A percentile compares a stretch with the other conserved stretches of the same genome.
phyloP scores from a whole-genome alignment of 2,329 filamentous ascomycete species.

The Nemania serpens region DNA sequence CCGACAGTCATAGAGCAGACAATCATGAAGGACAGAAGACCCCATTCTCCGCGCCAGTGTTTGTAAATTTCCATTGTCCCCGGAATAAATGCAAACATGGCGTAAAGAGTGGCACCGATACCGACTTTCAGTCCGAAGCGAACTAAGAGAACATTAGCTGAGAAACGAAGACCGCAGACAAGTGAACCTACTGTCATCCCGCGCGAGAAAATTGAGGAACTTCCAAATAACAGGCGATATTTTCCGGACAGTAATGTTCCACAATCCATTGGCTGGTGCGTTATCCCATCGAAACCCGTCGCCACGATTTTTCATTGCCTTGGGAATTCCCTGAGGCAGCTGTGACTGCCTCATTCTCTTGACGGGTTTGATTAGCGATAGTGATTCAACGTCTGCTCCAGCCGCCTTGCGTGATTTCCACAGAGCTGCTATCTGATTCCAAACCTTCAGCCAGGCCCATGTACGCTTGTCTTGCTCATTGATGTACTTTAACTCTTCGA shows the following conservation, averaged over 20 bases:
- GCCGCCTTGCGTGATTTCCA: constrained; percentile 32
- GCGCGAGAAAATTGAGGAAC: constrained; percentile 53
- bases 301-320: constrained; percentile 55
- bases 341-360: constrained; percentile 58
- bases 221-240: constrained; percentile 53
- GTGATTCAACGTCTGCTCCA: constrained; percentile 50
- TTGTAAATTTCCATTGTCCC: constrained; percentile 78
- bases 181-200: constrained; percentile 56
- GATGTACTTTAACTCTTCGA: constrained; percentile 81
- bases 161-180: neutral
- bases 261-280: constrained; percentile 45
- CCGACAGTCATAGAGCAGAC: constrained; percentile 98
- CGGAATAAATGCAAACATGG: constrained; percentile 83
- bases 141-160: constrained; percentile 44
- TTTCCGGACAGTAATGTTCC: constrained; percentile 49
- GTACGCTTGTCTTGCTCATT: constrained; percentile 65
- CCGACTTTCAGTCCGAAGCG: constrained; percentile 92
- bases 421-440: constrained; percentile 53
- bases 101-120: constrained; percentile 85
- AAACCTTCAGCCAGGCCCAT: constrained; percentile 89
- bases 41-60: constrained; percentile 96
- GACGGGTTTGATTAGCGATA: constrained; percentile 48
- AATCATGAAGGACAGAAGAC: constrained; percentile 94
- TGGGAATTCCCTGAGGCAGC: constrained; percentile 60
- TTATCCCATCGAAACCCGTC: constrained; percentile 62